Base-by-base conservation (phyloP, 1,284 basidiomycete genomes). In the Cutaneotrichosporon cutaneum region DNA sequence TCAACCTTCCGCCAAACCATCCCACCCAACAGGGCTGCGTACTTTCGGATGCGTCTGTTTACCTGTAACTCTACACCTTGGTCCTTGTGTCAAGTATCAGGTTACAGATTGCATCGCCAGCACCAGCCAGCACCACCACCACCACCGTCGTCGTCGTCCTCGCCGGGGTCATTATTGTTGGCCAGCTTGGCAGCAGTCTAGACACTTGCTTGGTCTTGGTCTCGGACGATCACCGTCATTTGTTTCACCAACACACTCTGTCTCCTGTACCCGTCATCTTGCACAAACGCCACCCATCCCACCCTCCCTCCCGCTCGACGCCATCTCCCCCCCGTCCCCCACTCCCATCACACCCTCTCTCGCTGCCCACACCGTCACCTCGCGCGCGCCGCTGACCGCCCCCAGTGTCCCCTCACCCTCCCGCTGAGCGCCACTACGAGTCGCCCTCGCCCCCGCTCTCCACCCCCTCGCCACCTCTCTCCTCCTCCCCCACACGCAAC, bases 271-370 rank as follows among this genome's bases (percentile, higher is more conserved):
- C 45, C 22, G 22, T 47, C 45, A 47, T 47, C 45, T 47, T 9
- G 13, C 45, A 47, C 14, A 47, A 47, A 47, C 45, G 45, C 45
- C 45, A 47, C 45, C 45, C 45, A 26, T 45, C 45, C 45, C 8
- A 7, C 11, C 18, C 11, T 26, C 24, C 22, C 24, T 26, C 45
- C 22, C 22, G 6, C 22, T 42, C 16, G 4, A 42, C 16, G 18
- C 39, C 39, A 42, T 42, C 39, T 42, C 39, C 39, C 39, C 4
- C 9, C 35, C 42, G 18, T 47, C 16, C 11, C 24, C 9, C 26
- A 27, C n/a, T 50, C 24, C 24, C 48, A 30, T 51, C 26, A 8
- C 48, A 3, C 48, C 16, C 26, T 32, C 27, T 10, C 26, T 51
- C 47, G 13, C 9, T 14, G n/a, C 26, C 27, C n/a, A n/a, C n/a